Base-by-base conservation (phyloP, 208 protist species). In the Trypanosoma boissoni region DNA sequence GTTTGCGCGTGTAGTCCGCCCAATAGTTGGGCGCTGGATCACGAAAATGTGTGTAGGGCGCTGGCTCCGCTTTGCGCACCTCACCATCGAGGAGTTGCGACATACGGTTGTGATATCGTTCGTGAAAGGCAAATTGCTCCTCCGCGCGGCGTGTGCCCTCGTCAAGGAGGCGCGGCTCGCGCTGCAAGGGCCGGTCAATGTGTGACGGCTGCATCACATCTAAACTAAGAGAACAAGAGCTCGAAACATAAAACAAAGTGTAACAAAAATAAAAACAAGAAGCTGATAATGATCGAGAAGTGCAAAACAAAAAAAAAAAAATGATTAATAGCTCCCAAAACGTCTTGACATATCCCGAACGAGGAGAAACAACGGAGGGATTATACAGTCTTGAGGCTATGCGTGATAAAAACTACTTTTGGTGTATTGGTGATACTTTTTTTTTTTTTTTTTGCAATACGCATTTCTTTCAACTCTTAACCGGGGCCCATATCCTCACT, bases 401-500 rank as follows among this genome's bases (percentile, higher is more conserved):
- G n/a, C n/a, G n/a, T n/a, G n/a, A n/a, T n/a, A n/a, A n/a, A n/a
- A n/a, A n/a, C n/a, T n/a, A n/a, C n/a, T n/a, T n/a, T n/a, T n/a
- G n/a, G n/a, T n/a, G n/a, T n/a, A n/a, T n/a, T n/a, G n/a, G n/a
- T n/a, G n/a, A 39, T 12, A 16, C 6, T 16, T 39, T 39, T 39
- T 16, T 39, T 39, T 39, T 39, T 6, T 39, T 39, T 39, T 16
- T 39, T 3, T 37, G 24, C n/a, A 26, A n/a, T n/a, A n/a, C n/a
- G n/a, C n/a, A 12, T 20, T 37, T 23, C 67, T n/a, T 58, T 56
- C 61, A 91, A 18, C 58, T 77, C 68, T 92, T 95, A 9, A 79
- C 70, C 1, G 84, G 82, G 18, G 80, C 71, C 88, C 88, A 95
- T 26, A 92, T 80, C 18, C 75, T 82, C 44, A 95, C 85, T 18